Evolutionary conservation across 768 basidiomycete genomes (phyloP), one percentile per base, ranked within the genome.

Genomic region (Boletus tylopilopsis): DNA sequence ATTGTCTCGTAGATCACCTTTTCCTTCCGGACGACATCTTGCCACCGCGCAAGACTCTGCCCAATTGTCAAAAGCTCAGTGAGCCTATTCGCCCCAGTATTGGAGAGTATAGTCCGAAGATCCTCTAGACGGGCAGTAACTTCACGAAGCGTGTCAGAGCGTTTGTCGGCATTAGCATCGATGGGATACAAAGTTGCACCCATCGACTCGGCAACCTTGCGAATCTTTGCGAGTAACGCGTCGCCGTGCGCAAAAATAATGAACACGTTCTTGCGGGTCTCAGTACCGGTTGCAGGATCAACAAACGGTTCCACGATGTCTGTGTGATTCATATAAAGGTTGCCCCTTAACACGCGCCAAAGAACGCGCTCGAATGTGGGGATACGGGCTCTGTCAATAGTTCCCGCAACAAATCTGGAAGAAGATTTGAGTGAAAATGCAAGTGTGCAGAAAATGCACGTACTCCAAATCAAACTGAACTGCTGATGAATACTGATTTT

Each of bases 231-330:
- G 24, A 99, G 82, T 19, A 98, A 75, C 18, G 87, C 84, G 33
- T 90, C 85, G 16, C 96, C 96, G 59, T 99, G 94, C 0, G 96
- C 96, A 60, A 99, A 99, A 64, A 99, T 98, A 72, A 99, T 95
- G 75, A 99, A 99, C 34, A 98, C 96, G 61, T 97, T 94, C 80
- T 98, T 99, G 74, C 89, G 82, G 19, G 88, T 89, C 72, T 94
- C 90, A 18, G 71, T 74, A 30, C 86, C 87, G 0, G 90, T 90
- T 19, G 76, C 77, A 13, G 94, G 88, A 64, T 98, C 92, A 49
- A 92, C 77, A 61, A 98, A 96, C 6, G 92, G 88, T 57, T 95
- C 91, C 33, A 80, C 77, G 58, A 99, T 98, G 69, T 98, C 94
- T 46, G 86, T 90, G 69, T 93, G 87, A 71, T 97, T 99, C 95